Base-by-base conservation (phyloP, 495 filamentous ascomycete species). In the Penicillium nucicola region DNA sequence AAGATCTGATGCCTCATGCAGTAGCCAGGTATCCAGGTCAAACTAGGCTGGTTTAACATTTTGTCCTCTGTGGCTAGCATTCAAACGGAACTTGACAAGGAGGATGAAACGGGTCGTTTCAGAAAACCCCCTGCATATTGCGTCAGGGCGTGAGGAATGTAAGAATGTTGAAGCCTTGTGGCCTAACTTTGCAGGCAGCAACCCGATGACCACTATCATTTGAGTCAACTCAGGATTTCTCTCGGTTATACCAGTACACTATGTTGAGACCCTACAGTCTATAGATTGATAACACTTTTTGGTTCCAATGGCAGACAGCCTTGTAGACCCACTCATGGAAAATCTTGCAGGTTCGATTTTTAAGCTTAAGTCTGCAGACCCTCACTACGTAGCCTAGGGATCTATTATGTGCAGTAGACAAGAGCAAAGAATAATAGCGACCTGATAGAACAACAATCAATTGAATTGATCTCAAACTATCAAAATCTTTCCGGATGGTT, bases 401-500 rank as follows among this genome's bases (percentile, higher is more conserved):
- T 22, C 2, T 22, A 22, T 5, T 5, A 22, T 22, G 20, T 22
- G 20, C 20, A 2, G n/a, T n/a, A n/a, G n/a, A n/a, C n/a, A n/a
- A n/a, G n/a, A n/a, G n/a, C n/a, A n/a, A n/a, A n/a, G n/a, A n/a
- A n/a, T n/a, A n/a, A n/a, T n/a, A n/a, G n/a, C n/a, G n/a, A n/a
- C n/a, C n/a, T n/a, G n/a, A n/a, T n/a, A n/a, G n/a, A n/a, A n/a
- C n/a, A n/a, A n/a, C n/a, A n/a, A n/a, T n/a, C n/a, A n/a, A n/a
- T n/a, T n/a, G n/a, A n/a, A n/a, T n/a, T n/a, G n/a, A n/a, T n/a
- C n/a, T n/a, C n/a, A n/a, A n/a, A n/a, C n/a, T n/a, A n/a, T n/a
- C n/a, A n/a, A n/a, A n/a, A n/a, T 23, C 51, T 35, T 56, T 55
- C 48, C 57, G 32, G 43, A 22, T 17, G 32, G 45, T 49, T 18